A percentile compares a stretch with the other conserved stretches of the same genome.
phyloP scores from a whole-genome alignment of 768 basidiomycete genomes.

The Polyporus arcularius region DNA sequence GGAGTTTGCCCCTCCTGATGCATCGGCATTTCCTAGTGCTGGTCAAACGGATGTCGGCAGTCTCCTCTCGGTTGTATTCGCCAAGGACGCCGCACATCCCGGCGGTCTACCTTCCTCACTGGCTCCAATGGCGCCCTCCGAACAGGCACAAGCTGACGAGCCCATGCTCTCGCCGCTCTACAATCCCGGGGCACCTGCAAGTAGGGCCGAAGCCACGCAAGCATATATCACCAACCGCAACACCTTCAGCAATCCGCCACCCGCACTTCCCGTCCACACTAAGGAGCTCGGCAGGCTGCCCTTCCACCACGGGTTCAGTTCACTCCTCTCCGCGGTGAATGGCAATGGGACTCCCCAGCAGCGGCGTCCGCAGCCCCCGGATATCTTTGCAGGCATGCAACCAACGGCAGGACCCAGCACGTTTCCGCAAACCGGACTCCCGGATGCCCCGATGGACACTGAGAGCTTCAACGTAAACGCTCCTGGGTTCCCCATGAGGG shows the following conservation, averaged over 20 bases:
- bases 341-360: neutral
- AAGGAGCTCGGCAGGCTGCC: conserved; percentile 42
- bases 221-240: conserved; percentile 19
- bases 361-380: neutral
- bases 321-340: neutral
- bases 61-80: neutral
- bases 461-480: neutral
- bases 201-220: neutral
- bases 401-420: neutral
- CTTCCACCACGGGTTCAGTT: conserved; percentile 34
- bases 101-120: conserved; percentile 14
- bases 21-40: too few relatives aligned
- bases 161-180: too few relatives aligned
- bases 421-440: neutral
- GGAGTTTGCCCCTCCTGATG: neutral
- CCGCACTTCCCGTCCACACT: conserved; percentile 14
- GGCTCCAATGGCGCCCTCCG: too few relatives aligned
- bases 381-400: neutral
- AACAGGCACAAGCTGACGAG: too few relatives aligned
- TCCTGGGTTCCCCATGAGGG: neutral
- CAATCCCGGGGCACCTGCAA: too few relatives aligned
- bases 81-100: neutral
- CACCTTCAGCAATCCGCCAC: neutral
- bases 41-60: neutral
- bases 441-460: neutral